Evolutionary conservation across 371 early-diverging fungal species (phyloP), one percentile per base, ranked within the genome.

Genomic region (Actinomortierella wolfii): DNA sequence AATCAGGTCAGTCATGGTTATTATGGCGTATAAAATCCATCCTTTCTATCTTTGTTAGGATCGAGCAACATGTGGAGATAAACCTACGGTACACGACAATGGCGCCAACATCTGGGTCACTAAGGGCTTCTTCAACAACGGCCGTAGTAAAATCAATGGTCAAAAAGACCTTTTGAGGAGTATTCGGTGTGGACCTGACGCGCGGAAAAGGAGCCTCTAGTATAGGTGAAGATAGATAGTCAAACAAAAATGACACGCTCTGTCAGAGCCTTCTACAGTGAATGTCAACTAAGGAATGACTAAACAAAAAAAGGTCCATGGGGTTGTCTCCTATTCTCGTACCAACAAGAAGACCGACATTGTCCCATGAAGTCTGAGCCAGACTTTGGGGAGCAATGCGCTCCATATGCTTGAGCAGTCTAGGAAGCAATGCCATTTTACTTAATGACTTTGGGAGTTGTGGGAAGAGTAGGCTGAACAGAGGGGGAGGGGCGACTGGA

Each of bases 331-430:
- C 20, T 24, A 25, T 28, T 47, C 42, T 42, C 67, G 50, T 80
- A 89, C 89, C 96, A 28, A 97, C 81, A 51, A 97, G 82, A 25
- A 93, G 78, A 29, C 97, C 97, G 39, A 97, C 96, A 81, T 99
- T 99, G 77, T 99, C 99, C 99, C 99, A 99, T 3, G 90, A 79
- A 3, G 81, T 78, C 43, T 94, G 95, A 6, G 97, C 97, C 47
- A 95, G 82, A 54, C 83, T 83, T 56, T 95, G 76, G 25, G 99
- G 99, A 57, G 97, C 96, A 68, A 96, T 87, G 54, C 83, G 84
- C 78, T 91, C 88, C 84, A 97, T 84, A 48, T 59, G 55, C 44
- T 61, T 66, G 34, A 66, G 49, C 42, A 73, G 67, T 55, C 73
- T 82, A 39, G 80, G 71, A 46, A 88, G 75, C 20, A 88, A 59